phyloP scores from a whole-genome alignment of 495 filamentous ascomycete species.

The Chaetomium tenue region DNA sequence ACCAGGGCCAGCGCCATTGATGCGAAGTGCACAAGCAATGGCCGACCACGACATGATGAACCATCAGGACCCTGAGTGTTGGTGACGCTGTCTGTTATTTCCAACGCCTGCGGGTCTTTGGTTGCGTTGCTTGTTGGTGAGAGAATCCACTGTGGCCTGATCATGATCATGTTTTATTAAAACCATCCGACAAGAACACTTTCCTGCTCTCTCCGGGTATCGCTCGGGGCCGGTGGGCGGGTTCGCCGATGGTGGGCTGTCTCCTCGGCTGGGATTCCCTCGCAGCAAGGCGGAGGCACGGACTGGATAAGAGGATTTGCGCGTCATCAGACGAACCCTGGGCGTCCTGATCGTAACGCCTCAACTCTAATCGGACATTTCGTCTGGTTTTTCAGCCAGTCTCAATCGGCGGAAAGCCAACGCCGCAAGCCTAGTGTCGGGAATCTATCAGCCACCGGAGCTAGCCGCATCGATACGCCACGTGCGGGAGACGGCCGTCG shows the following conservation, averaged over 20 bases:
- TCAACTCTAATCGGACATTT: slow-evolving; percentile 20
- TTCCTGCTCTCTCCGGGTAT: background rate
- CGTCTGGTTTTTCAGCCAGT: slow-evolving; percentile 7
- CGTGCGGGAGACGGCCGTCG: slow-evolving; percentile 8
- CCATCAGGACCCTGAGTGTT: background rate
- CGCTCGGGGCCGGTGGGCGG: slow-evolving; percentile 8
- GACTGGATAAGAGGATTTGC: slow-evolving; percentile 11
- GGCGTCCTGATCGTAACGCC: slow-evolving; percentile 7
- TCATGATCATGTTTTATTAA: background rate
- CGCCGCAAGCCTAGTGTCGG: slow-evolving; percentile 6
- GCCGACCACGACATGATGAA: background rate
- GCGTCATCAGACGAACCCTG: slow-evolving; percentile 19
- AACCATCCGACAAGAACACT: background rate
- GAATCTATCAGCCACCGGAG: slow-evolving; percentile 10
- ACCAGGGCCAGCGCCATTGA: background rate
- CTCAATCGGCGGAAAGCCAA: background rate
- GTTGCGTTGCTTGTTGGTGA: background rate
- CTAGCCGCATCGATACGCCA: slow-evolving; percentile 19
- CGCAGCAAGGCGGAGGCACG: slow-evolving; percentile 23
- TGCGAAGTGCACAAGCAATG: background rate
- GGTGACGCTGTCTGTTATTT: background rate
- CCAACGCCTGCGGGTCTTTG: background rate
- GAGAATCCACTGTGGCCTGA: background rate
- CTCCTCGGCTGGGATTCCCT: slow-evolving; percentile 12
- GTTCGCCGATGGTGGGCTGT: slow-evolving; percentile 23